Evolutionary conservation across 306 rosid genomes (phyloP).

Genomic region (Alnus glutinosa): DNA sequence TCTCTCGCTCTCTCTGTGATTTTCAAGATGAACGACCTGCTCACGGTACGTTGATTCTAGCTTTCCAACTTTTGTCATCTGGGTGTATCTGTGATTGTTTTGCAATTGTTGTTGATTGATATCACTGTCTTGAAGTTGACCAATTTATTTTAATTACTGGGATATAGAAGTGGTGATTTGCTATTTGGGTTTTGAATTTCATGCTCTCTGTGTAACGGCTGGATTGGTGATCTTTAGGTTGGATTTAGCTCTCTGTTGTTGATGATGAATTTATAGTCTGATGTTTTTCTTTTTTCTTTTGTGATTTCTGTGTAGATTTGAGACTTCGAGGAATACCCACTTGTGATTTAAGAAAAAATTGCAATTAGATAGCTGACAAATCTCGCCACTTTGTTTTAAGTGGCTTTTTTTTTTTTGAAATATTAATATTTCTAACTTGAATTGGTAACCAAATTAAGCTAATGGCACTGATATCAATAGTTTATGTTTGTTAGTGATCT

Average conservation of each 20-base stretch:
- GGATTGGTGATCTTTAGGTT: not conserved
- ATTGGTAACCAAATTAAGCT: not conserved
- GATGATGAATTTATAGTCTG: not conserved
- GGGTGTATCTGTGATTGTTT: not conserved
- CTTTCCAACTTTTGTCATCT: not conserved
- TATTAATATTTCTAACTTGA: not conserved
- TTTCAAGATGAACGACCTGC: slow-evolving; percentile 87
- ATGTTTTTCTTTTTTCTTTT: not conserved
- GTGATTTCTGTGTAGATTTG: not conserved
- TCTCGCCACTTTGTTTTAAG: slow-evolving; percentile 22
- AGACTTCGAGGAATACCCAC: not conserved
- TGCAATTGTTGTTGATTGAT: slow-evolving; percentile 23
- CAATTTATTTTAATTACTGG: not conserved
- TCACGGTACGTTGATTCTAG: slow-evolving; percentile 58
- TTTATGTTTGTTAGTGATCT: not conserved
- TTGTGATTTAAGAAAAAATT: not conserved
- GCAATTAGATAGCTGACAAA: slow-evolving; percentile 5
- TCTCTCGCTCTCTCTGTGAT: slow-evolving; percentile 8
- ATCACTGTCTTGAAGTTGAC: slow-evolving; percentile 15
- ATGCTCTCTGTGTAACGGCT: not conserved
- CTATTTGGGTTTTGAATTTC: slow-evolving; percentile 5
- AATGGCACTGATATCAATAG: not conserved
- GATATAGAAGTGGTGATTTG: not conserved
- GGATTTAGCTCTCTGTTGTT: not conserved
- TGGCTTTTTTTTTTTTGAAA: not conserved